These are phyloP conservation scores for Fusarium cicatricum DNA, from an alignment of 2,329 filamentous ascomycete genomes.

Conservation along the genomic window DNA sequence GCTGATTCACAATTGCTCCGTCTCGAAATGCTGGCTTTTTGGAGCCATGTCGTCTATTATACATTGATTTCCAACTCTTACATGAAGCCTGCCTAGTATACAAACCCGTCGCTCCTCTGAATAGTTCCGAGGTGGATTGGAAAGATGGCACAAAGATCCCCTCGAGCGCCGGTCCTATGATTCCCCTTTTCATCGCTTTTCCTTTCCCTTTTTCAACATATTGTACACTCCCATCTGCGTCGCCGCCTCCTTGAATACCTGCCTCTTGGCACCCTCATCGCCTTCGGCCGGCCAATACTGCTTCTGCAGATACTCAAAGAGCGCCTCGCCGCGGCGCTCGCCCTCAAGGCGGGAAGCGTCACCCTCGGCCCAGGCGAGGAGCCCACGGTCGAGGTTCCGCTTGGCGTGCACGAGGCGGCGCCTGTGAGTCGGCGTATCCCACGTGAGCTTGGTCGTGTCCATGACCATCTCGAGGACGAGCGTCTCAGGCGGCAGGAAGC, in stretches of 20 bases:
- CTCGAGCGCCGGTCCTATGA: constrained; percentile 3
- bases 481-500: constrained; percentile 55
- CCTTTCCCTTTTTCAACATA: constrained; percentile 35
- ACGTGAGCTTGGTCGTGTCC: constrained; percentile 54
- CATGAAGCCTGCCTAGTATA: constrained; percentile 8
- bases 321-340: constrained; percentile 48
- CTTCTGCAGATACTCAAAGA: constrained; percentile 54
- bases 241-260: constrained; percentile 46
- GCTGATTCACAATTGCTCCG: not conserved
- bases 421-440: constrained; percentile 52
- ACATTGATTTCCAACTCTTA: constrained; percentile 3
- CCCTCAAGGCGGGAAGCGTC: constrained; percentile 49
- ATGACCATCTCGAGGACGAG: constrained; percentile 58
- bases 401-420: constrained; percentile 54
- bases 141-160: constrained; percentile 6
- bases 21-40: not conserved
- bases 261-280: constrained; percentile 36
- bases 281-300: constrained; percentile 47
- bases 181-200: constrained; percentile 16
- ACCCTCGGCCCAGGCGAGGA: constrained; percentile 43
- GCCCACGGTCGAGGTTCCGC: constrained; percentile 52
- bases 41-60: not conserved
- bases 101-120: constrained; percentile 17
- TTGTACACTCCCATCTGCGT: constrained; percentile 55
- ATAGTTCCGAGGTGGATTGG: constrained; percentile 1